These are phyloP conservation scores for Candida pseudoglaebosa DNA, from an alignment of 805 yeast species.

Conservation along the genomic window DNA sequence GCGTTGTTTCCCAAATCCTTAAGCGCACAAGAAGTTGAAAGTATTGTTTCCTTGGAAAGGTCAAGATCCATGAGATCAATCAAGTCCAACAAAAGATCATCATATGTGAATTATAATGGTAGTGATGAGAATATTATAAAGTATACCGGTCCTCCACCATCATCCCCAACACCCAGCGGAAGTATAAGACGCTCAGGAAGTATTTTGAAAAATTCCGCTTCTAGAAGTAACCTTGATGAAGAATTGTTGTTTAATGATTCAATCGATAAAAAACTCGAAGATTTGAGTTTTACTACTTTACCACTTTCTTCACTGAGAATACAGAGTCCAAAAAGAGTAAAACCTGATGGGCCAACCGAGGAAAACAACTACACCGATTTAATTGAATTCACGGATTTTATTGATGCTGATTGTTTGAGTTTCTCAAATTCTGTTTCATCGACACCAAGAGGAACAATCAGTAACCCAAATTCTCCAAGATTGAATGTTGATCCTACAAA, in stretches of 20 bases:
- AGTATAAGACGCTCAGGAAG: conserved; percentile 31
- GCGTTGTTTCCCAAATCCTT: conserved; percentile 69
- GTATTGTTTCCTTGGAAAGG: conserved; percentile 69
- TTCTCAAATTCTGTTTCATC: conserved; percentile 22
- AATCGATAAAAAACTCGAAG: conserved; percentile 8
- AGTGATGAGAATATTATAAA: conserved; percentile 38
- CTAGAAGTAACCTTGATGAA: conserved; percentile 10
- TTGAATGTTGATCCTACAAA: conserved; percentile 5
- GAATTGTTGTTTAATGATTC: conserved; percentile 8
- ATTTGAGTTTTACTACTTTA: not conserved
- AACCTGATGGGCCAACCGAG: conserved; percentile 3
- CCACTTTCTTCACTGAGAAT: not conserved
- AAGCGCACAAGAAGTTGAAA: conserved; percentile 64
- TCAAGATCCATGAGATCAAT: conserved; percentile 56
- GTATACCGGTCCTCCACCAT: conserved; percentile 14
- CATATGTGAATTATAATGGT: conserved; percentile 38
- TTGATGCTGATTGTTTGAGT: conserved; percentile 36
- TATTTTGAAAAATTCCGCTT: conserved; percentile 33
- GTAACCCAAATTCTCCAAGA: conserved; percentile 7
- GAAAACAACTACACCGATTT: conserved; percentile 19
- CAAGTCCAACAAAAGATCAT: conserved; percentile 33
- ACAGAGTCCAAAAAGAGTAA: conserved; percentile 1
- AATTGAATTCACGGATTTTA: conserved; percentile 39
- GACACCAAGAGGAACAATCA: not conserved
- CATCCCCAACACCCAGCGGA: conserved; percentile 13